Percentiles rank a stretch among this genome's conserved stretches.
Conservation (phyloP, 768 basidiomycete species). For the Collybia nuda region DNA sequence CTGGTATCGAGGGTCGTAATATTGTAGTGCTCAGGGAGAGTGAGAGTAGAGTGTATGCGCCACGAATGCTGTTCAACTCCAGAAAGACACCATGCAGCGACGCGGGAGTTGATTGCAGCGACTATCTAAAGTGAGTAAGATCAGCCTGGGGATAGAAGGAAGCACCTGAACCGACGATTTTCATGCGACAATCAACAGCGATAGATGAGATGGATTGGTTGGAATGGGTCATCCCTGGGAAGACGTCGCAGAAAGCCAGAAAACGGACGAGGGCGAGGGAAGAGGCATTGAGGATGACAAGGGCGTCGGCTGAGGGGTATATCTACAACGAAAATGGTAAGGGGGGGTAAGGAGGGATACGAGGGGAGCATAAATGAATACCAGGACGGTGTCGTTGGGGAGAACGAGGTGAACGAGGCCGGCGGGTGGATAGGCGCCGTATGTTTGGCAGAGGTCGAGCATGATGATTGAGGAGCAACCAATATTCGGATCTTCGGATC, state of each 20-base stretch:
- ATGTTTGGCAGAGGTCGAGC: constrained; percentile 40
- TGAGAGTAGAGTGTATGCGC: constrained; percentile 80
- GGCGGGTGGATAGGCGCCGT: constrained; percentile 49
- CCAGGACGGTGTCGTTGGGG: constrained; percentile 56
- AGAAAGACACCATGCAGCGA: constrained; percentile 82
- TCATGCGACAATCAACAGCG: constrained; percentile 76
- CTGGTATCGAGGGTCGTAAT: constrained; percentile 71
- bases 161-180: constrained; percentile 56
- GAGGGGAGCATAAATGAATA: constrained; percentile 29
- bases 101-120: constrained; percentile 62
- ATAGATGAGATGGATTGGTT: constrained; percentile 55
- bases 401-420: constrained; percentile 59
- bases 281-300: constrained; percentile 73
- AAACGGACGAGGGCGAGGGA: constrained; percentile 64
- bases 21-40: constrained; percentile 52
- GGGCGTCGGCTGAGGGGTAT: constrained; percentile 68
- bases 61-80: constrained; percentile 62
- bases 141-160: constrained; percentile 7
- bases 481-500: neutral
- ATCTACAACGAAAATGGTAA: constrained; percentile 40
- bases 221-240: constrained; percentile 54
- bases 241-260: constrained; percentile 80
- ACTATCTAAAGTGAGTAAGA: constrained; percentile 53
- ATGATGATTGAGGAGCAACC: constrained; percentile 22
- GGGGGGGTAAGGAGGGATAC: constrained; percentile 3